A percentile compares a stretch with the other conserved stretches of the same genome.
These are phyloP conservation scores for Alternaria ventricosa DNA, from an alignment of 2,329 filamentous ascomycete species.

Conservation along the genomic window DNA sequence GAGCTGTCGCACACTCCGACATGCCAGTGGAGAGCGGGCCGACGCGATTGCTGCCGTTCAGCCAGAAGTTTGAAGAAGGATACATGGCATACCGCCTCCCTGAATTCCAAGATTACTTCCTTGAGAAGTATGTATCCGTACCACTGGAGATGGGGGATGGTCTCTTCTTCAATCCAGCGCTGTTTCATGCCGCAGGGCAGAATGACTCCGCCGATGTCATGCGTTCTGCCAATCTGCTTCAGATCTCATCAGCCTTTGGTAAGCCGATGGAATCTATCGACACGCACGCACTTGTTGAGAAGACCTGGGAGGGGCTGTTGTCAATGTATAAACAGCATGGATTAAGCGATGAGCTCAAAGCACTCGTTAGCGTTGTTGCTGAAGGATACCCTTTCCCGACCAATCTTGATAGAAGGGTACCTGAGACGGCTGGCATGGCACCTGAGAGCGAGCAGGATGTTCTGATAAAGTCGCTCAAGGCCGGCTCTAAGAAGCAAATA, in stretches of 20 bases:
- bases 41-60: conserved; percentile 67
- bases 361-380: conserved; percentile 59
- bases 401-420: conserved; percentile 64
- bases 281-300: conserved; percentile 56
- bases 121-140: conserved; percentile 59
- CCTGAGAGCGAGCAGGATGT: conserved; percentile 65
- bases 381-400: conserved; percentile 69
- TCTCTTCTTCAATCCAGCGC: conserved; percentile 68
- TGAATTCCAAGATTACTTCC: conserved; percentile 63
- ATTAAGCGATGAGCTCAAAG: conserved; percentile 52
- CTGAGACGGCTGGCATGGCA: conserved; percentile 64
- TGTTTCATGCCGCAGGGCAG: conserved; percentile 68
- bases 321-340: conserved; percentile 45
- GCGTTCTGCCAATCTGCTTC: conserved; percentile 66
- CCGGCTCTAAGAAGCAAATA: conserved; percentile 48
- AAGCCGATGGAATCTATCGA: conserved; percentile 70
- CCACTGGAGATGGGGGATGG: conserved; percentile 64
- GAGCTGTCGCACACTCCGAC: conserved; percentile 67
- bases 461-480: conserved; percentile 53
- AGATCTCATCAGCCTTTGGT: conserved; percentile 67
- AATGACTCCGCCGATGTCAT: conserved; percentile 59
- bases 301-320: conserved; percentile 53
- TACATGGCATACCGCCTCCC: conserved; percentile 64
- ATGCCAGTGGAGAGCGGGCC: conserved; percentile 66
- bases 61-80: conserved; percentile 63